Evolutionary conservation across 768 basidiomycete genomes (phyloP).

Genomic region (Boletus tomentosulus): DNA sequence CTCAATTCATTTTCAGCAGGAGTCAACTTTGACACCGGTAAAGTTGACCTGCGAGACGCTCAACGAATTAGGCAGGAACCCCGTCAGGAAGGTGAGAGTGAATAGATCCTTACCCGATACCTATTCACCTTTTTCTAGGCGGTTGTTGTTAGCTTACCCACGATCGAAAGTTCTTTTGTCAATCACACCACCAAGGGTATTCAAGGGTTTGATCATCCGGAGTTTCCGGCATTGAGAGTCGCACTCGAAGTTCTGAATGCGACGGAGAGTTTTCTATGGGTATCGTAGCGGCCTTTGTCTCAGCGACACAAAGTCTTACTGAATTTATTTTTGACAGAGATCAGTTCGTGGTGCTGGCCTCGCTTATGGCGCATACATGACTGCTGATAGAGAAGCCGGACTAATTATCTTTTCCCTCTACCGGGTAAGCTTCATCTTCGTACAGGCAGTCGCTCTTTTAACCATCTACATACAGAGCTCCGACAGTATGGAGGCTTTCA

Average conservation of each 20-base stretch:
- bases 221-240: conserved; percentile 82
- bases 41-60: conserved; percentile 65
- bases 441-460: not conserved
- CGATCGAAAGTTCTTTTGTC: conserved; percentile 91
- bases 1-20: conserved; percentile 30
- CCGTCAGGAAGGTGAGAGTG: conserved; percentile 57
- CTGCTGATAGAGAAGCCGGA: conserved; percentile 74
- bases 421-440: conserved; percentile 45
- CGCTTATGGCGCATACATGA: conserved; percentile 85
- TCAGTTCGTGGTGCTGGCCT: conserved; percentile 92
- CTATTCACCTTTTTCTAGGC: conserved; percentile 44
- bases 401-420: conserved; percentile 74
- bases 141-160: conserved; percentile 82
- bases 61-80: conserved; percentile 68
- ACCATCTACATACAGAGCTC: conserved; percentile 56
- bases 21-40: conserved; percentile 57
- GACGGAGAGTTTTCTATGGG: conserved; percentile 94
- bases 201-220: conserved; percentile 74
- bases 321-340: conserved; percentile 42
- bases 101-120: not conserved
- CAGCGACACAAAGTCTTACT: conserved; percentile 4
- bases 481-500: conserved; percentile 72
- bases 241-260: conserved; percentile 86
- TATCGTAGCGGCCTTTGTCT: conserved; percentile 27
- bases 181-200: conserved; percentile 76